phyloP scores from a whole-genome alignment of 129 eudicot species.

The Deinandra increscens region DNA sequence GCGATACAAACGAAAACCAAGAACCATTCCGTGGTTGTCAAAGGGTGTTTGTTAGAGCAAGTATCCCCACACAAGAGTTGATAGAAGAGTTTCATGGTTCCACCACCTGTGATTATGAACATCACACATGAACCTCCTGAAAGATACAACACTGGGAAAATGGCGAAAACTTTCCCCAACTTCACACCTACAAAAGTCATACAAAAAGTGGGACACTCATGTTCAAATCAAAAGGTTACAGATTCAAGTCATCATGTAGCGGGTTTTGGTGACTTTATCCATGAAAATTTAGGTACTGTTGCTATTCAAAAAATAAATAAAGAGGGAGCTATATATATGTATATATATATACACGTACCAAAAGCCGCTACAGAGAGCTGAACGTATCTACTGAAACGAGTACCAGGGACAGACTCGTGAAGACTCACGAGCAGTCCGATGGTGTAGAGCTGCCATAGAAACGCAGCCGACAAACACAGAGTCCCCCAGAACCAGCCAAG shows the following conservation, averaged over 20 bases:
- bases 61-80: slow-evolving; percentile 34
- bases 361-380: slow-evolving; percentile 62
- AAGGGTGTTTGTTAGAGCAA: slow-evolving; percentile 30
- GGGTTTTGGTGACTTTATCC: too few species aligned
- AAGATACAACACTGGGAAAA: slow-evolving; percentile 69
- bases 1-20: slow-evolving; percentile 49
- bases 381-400: slow-evolving; percentile 68
- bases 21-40: slow-evolving; percentile 59
- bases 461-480: slow-evolving; percentile 40
- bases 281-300: too few species aligned
- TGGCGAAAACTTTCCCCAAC: slow-evolving; percentile 52
- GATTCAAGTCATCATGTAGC: too few species aligned
- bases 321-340: too few species aligned
- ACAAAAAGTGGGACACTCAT: too few species aligned
- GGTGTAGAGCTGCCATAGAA: slow-evolving; percentile 67
- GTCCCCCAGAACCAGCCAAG: slow-evolving; percentile 73
- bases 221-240: too few species aligned
- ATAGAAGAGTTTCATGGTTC: slow-evolving; percentile 46
- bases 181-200: too few species aligned
- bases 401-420: slow-evolving; percentile 47
- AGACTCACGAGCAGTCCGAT: slow-evolving; percentile 51
- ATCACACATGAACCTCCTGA: slow-evolving; percentile 62
- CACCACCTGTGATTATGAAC: slow-evolving; percentile 58
- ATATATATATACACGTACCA: too few species aligned
- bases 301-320: too few species aligned